phyloP scores from a whole-genome alignment of 2,329 filamentous ascomycete species.

The Calonectria ilicicola region DNA sequence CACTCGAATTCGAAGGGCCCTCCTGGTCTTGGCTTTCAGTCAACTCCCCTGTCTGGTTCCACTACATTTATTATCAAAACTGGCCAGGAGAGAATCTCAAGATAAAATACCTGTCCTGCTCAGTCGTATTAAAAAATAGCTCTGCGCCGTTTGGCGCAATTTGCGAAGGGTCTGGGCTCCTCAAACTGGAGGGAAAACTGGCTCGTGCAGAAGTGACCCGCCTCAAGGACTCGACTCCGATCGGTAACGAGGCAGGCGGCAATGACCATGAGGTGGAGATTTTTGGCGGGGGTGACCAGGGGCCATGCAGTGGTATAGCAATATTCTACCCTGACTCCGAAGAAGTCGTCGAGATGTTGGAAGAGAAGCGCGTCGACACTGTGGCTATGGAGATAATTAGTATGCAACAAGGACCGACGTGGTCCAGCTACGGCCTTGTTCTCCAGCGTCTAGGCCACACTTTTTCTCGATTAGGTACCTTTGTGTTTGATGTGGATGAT shows the following conservation, averaged over 20 bases:
- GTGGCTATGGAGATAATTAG: conserved; percentile 1
- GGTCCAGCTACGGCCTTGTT: conserved; percentile 5
- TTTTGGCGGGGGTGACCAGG: neutral
- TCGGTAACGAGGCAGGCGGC: neutral
- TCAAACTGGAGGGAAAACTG: neutral
- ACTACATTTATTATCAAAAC: neutral
- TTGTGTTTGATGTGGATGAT: neutral
- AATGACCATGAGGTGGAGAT: neutral
- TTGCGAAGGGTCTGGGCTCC: neutral
- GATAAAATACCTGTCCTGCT: neutral
- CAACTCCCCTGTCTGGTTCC: neutral
- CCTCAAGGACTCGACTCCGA: neutral
- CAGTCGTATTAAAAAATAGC: neutral
- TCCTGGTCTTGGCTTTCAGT: conserved; percentile 10
- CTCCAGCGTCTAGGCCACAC: neutral
- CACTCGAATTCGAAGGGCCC: neutral
- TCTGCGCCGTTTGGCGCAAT: neutral
- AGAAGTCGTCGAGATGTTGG: neutral
- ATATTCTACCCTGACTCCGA: neutral
- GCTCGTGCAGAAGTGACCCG: neutral
- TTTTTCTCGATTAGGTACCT: neutral
- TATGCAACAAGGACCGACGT: neutral
- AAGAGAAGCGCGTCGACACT: neutral
- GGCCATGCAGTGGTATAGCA: neutral
- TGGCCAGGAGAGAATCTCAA: conserved; percentile 5